Base-by-base conservation (phyloP, 805 yeast genomes). In the Candida yuanshanica region DNA sequence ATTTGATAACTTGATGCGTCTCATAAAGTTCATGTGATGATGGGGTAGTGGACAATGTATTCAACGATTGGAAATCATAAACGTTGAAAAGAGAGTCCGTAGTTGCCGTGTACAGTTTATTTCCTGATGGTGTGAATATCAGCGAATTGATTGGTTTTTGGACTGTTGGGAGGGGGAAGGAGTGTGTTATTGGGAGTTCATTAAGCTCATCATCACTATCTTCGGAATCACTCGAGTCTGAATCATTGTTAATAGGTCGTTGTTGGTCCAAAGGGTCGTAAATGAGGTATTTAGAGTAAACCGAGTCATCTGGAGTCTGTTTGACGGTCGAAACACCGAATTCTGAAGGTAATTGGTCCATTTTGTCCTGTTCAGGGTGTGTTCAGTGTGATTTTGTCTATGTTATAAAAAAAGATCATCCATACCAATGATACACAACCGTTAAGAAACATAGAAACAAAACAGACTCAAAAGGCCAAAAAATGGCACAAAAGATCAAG, bases 161-260 rank as follows among this genome's bases (percentile, higher is more conserved):
- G 24, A 37, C 17, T 52, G 58, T 10, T 41, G 41, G 31, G 11
- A 65, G 37, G 10, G 43, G 20, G 26, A 62, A 39, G 20, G 58
- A 50, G 38, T 69, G 72, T 0, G 68, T 49, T 3, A 60, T 50
- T 7, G 74, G 74, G n/a, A 64, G 37, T 6, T 50, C 48, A 4
- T 49, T 55, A 3, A 53, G 49, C 17, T 56, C 66, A 22, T 57
- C 66, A 25, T 50, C 58, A 25, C 39, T 34, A 13, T 39, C 42
- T 20, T 40, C 45, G 22, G 23, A 36, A 14, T 35, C 41, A 13
- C 33, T 17, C 8, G 32, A 16, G 21, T 44, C 44, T 9, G 29
- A 12, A n/a, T 35, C 38, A 20, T n/a, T 13, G 12, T 27, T 8
- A 27, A 14, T 7, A 13, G 18, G 10, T 4, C 18, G 14, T 14